These are phyloP conservation scores for Corynespora cassiicola DNA, from an alignment of 2,329 filamentous ascomycete genomes.

Conservation along the genomic window DNA sequence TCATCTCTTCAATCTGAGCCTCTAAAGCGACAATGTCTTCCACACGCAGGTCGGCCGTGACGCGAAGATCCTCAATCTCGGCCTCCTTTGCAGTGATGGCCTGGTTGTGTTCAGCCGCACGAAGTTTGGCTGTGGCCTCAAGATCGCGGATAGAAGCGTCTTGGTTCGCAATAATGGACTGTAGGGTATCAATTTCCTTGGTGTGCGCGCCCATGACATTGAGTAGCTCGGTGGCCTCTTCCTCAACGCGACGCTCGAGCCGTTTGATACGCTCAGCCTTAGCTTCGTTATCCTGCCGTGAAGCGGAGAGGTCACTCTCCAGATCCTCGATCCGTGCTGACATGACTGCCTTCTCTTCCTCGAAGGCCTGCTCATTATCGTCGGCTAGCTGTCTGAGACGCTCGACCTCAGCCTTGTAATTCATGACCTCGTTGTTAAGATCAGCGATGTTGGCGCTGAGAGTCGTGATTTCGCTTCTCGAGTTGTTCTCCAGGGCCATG, in stretches of 20 bases:
- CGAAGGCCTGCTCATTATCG: constrained; percentile 28
- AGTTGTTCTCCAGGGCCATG: constrained; percentile 35
- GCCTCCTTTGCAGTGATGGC: constrained; percentile 30
- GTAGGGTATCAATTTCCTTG: constrained; percentile 41
- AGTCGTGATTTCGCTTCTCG: constrained; percentile 37
- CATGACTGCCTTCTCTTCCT: constrained; percentile 25
- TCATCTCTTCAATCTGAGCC: constrained; percentile 38
- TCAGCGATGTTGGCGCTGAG: constrained; percentile 47
- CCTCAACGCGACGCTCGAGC: constrained; percentile 34
- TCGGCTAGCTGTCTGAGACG: constrained; percentile 35
- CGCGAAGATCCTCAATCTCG: constrained; percentile 42
- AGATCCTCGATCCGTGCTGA: constrained; percentile 26
- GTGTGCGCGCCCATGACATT: constrained; percentile 32
- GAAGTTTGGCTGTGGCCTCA: constrained; percentile 29
- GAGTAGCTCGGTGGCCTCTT: constrained; percentile 36
- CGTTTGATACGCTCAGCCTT: constrained; percentile 35
- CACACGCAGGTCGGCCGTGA: constrained; percentile 40
- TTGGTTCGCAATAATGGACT: constrained; percentile 44
- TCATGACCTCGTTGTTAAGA: constrained; percentile 48
- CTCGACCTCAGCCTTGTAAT: constrained; percentile 47
- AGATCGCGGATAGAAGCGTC: constrained; percentile 47
- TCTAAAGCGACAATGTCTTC: constrained; percentile 40
- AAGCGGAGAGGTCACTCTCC: constrained; percentile 22
- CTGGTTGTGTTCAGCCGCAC: constrained; percentile 28
- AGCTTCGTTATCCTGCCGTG: constrained; percentile 30